Evolutionary conservation across 169 alveolate species (phyloP).

Genomic region (Condylostoma magnum): DNA sequence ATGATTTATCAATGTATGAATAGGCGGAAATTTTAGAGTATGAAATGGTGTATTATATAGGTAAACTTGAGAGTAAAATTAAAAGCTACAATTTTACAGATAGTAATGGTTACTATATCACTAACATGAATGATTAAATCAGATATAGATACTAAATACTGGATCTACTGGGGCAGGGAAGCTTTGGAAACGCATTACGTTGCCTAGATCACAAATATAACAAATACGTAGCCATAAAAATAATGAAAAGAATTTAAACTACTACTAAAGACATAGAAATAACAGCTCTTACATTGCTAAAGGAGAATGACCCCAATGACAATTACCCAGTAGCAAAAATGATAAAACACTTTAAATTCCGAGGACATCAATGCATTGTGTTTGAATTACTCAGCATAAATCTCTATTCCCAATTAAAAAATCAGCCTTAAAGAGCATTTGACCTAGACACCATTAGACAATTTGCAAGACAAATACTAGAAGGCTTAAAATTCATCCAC

Average conservation of each 20-base stretch:
- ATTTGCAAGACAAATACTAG: conserved; percentile 18
- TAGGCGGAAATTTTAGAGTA: no score
- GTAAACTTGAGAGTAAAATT: no score
- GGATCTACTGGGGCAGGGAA: not conserved
- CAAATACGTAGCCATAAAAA: not conserved
- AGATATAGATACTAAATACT: not conserved
- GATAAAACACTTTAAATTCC: not conserved
- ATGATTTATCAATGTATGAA: no score
- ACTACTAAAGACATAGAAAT: not conserved
- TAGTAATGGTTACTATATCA: not conserved
- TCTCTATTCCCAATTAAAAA: not conserved
- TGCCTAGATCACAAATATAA: not conserved
- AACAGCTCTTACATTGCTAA: not conserved
- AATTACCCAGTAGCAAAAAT: not conserved
- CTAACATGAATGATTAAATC: not conserved
- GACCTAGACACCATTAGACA: not conserved
- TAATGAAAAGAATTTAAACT: not conserved
- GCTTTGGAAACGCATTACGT: not conserved
- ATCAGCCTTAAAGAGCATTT: not conserved
- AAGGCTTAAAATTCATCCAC: not conserved
- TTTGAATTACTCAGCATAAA: not conserved
- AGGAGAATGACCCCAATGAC: not conserved
- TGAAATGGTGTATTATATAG: no score
- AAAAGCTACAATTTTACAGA: not conserved
- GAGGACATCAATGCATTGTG: not conserved